Evolutionary conservation across 2,329 filamentous ascomycete species (phyloP).

Genomic region (Pseudopyricularia javanii): DNA sequence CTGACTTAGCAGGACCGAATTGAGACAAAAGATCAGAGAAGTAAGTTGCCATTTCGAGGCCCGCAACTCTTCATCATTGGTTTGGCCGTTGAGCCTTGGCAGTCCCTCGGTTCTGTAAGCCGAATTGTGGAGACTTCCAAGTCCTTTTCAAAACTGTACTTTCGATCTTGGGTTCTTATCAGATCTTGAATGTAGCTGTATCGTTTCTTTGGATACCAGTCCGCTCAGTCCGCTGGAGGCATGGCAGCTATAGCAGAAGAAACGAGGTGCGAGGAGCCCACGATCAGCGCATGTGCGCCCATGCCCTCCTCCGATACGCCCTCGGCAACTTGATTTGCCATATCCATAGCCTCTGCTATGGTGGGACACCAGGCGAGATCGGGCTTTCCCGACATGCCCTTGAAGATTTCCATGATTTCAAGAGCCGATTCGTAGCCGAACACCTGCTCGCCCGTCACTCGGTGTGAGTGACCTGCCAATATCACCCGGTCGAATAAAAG

Average conservation of each 20-base stretch:
- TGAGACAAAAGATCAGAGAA: no score
- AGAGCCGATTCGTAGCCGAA: neutral
- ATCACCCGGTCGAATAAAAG: slow-evolving; percentile 1
- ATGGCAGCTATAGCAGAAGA: slow-evolving; percentile 5
- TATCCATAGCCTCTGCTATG: neutral
- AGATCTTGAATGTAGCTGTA: no score
- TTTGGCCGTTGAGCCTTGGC: no score
- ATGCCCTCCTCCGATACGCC: neutral
- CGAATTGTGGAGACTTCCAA: no score
- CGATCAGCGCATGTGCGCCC: neutral
- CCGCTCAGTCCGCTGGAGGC: neutral
- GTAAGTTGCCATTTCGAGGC: no score
- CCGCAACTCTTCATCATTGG: no score
- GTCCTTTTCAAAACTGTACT: no score
- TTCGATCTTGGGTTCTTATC: no score
- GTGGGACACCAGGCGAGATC: neutral
- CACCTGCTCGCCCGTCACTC: neutral
- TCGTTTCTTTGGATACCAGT: no score
- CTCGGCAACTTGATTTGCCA: neutral
- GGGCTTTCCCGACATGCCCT: neutral
- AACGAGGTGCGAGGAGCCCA: slow-evolving; percentile 1
- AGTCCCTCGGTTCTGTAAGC: no score
- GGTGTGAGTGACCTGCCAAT: neutral
- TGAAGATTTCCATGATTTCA: neutral
- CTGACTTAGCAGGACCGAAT: no score